phyloP scores from a whole-genome alignment of 345 rosid species.

The Boechera stricta region DNA sequence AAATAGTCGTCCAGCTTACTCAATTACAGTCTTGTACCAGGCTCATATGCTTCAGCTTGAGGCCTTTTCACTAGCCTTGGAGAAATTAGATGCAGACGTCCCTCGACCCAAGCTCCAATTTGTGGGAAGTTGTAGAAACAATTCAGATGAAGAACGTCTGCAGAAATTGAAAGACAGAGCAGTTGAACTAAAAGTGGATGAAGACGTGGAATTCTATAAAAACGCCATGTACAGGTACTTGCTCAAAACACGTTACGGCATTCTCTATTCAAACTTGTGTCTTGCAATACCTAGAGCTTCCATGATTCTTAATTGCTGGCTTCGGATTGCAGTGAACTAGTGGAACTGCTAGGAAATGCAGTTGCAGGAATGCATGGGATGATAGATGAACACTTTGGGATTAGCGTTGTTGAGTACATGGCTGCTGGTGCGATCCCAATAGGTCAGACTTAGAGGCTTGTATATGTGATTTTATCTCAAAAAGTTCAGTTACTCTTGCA shows the following conservation, averaged over 20 bases:
- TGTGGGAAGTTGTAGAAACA: slow-evolving; percentile 94
- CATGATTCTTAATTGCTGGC: slow-evolving; percentile 8
- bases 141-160: slow-evolving; percentile 80
- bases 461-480: not conserved
- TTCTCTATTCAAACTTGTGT: slow-evolving; percentile 5
- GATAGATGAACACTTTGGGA: slow-evolving; percentile 94
- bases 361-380: slow-evolving; percentile 82
- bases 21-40: slow-evolving; percentile 55
- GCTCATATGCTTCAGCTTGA: slow-evolving; percentile 92
- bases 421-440: slow-evolving; percentile 96
- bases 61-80: slow-evolving; percentile 73
- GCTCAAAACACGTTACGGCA: slow-evolving; percentile 11
- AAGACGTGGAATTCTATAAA: slow-evolving; percentile 74
- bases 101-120: slow-evolving; percentile 86
- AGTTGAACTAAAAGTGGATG: slow-evolving; percentile 61
- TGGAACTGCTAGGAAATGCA: slow-evolving; percentile 72
- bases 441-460: slow-evolving; percentile 49
- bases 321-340: slow-evolving; percentile 67
- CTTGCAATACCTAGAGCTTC: slow-evolving; percentile 23
- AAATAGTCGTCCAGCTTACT: slow-evolving; percentile 36
- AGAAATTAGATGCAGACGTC: slow-evolving; percentile 53
- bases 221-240: slow-evolving; percentile 77
- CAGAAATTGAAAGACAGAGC: slow-evolving; percentile 77
- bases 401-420: slow-evolving; percentile 90
- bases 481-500: not conserved